phyloP scores from a whole-genome alignment of 208 protist genomes.

The Wallacemonas sp. region DNA sequence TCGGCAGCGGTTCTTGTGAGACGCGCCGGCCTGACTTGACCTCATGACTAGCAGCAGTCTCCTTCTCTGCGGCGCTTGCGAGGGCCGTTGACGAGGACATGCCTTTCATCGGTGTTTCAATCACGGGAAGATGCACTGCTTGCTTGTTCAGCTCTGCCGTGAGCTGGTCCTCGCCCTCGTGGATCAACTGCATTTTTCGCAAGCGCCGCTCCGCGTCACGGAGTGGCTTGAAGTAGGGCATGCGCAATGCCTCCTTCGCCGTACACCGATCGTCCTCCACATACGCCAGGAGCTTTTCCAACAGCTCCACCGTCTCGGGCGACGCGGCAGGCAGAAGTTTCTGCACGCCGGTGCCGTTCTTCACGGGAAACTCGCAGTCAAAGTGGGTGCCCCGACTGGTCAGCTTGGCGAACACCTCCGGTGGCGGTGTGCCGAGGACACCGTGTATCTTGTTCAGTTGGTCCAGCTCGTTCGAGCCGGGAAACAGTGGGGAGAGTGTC shows the following conservation, averaged over 20 bases:
- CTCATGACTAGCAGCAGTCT: background rate
- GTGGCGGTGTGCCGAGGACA: constrained; percentile 88
- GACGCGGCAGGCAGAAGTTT: constrained; percentile 73
- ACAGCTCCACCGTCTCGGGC: constrained; percentile 81
- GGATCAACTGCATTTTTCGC: background rate
- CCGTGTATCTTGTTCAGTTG: constrained; percentile 92
- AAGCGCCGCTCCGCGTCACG: constrained; percentile 51
- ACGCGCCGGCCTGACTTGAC: background rate
- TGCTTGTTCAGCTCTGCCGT: background rate
- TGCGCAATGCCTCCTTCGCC: constrained; percentile 89
- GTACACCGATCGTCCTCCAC: constrained; percentile 89
- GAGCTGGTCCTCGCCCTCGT: background rate
- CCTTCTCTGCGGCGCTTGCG: background rate
- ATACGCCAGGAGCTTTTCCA: constrained; percentile 86
- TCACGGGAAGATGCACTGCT: background rate
- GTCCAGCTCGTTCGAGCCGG: constrained; percentile 79
- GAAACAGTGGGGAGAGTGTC: constrained; percentile 81
- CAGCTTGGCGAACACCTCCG: constrained; percentile 73
- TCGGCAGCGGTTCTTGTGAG: background rate
- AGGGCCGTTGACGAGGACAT: background rate
- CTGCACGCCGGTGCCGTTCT: constrained; percentile 58
- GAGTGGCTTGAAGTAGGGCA: constrained; percentile 85
- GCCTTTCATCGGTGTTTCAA: constrained; percentile 10
- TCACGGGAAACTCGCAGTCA: constrained; percentile 74
- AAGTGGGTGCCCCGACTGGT: constrained; percentile 60